Evolutionary conservation across 2,329 filamentous ascomycete species (phyloP).

Genomic region (Plenodomus biglobosus): DNA sequence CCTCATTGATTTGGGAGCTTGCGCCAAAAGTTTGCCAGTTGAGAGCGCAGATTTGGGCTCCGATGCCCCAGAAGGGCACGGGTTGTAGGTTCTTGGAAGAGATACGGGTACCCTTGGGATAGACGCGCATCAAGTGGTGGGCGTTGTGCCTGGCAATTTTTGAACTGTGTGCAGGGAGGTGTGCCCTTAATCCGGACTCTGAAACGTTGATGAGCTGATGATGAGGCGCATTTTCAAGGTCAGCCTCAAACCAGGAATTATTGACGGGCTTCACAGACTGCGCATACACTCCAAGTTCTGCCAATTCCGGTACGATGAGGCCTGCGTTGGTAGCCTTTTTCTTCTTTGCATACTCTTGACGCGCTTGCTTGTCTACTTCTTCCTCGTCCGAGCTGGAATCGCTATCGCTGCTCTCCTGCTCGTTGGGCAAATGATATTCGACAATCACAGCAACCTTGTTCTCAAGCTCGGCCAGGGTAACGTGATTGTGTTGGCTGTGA

Average conservation of each 20-base stretch:
- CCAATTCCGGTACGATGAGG: slow-evolving; percentile 65
- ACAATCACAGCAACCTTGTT: slow-evolving; percentile 68
- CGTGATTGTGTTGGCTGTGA: slow-evolving; percentile 50
- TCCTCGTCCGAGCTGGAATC: slow-evolving; percentile 41
- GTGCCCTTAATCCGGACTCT: slow-evolving; percentile 58
- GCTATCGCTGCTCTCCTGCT: slow-evolving; percentile 47
- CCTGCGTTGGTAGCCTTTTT: slow-evolving; percentile 52
- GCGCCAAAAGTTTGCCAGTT: slow-evolving; percentile 71
- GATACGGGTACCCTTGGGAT: slow-evolving; percentile 69
- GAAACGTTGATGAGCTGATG: slow-evolving; percentile 71
- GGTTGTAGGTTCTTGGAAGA: slow-evolving; percentile 65
- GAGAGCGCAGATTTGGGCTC: slow-evolving; percentile 68
- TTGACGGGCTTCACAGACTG: slow-evolving; percentile 69
- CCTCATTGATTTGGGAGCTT: slow-evolving; percentile 68
- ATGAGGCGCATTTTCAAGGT: slow-evolving; percentile 55
- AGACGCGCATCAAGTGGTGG: slow-evolving; percentile 69
- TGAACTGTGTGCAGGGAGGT: slow-evolving; percentile 52
- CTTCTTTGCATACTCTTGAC: slow-evolving; percentile 56
- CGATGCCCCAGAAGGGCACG: slow-evolving; percentile 65
- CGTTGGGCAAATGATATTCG: slow-evolving; percentile 63
- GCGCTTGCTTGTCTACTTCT: slow-evolving; percentile 54
- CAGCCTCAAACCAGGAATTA: slow-evolving; percentile 64
- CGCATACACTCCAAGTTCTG: slow-evolving; percentile 67
- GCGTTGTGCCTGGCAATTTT: slow-evolving; percentile 64
- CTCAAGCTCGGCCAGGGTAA: slow-evolving; percentile 61